Evolutionary conservation across 1,284 basidiomycete genomes (phyloP).

Genomic region (Lentinula novae-zelandiae): DNA sequence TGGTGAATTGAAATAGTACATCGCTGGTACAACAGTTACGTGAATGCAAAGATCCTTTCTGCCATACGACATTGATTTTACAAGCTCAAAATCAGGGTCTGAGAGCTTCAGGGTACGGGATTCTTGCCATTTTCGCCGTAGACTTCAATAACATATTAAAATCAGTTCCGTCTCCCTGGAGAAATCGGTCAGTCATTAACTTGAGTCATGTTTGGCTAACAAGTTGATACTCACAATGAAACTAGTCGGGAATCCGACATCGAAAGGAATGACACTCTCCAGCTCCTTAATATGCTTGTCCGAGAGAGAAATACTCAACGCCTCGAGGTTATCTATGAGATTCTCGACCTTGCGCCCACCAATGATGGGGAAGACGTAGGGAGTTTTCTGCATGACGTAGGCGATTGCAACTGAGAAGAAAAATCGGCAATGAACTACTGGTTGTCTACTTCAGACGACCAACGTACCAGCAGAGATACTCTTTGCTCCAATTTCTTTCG

Average conservation of each 20-base stretch:
- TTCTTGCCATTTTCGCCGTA: background rate
- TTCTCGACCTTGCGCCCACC: slow-evolving; percentile 11
- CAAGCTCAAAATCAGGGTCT: background rate
- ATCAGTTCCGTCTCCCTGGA: slow-evolving; percentile 6
- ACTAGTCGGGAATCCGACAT: slow-evolving; percentile 17
- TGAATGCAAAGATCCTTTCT: too few relatives aligned
- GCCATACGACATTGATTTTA: background rate
- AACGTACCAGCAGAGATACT: slow-evolving; percentile 25
- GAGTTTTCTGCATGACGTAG: slow-evolving; percentile 14
- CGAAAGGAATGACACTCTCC: slow-evolving; percentile 14
- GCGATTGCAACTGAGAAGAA: slow-evolving; percentile 24
- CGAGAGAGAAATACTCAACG: slow-evolving; percentile 7
- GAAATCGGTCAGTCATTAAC: background rate
- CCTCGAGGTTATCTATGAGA: slow-evolving; percentile 10
- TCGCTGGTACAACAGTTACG: too few relatives aligned
- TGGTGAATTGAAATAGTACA: too few relatives aligned
- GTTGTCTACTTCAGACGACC: slow-evolving; percentile 13
- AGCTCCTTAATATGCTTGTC: slow-evolving; percentile 8
- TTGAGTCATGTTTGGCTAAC: too few relatives aligned
- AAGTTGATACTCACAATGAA: slow-evolving; percentile 15
- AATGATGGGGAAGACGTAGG: slow-evolving; percentile 12
- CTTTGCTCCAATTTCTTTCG: slow-evolving; percentile 21
- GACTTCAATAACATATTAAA: slow-evolving; percentile 2
- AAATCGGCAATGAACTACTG: background rate
- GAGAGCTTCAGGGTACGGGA: background rate